A percentile compares a stretch with the other conserved stretches of the same genome.
phyloP scores from a whole-genome alignment of 1,284 basidiomycete genomes.

The Marasmius fiardii region DNA sequence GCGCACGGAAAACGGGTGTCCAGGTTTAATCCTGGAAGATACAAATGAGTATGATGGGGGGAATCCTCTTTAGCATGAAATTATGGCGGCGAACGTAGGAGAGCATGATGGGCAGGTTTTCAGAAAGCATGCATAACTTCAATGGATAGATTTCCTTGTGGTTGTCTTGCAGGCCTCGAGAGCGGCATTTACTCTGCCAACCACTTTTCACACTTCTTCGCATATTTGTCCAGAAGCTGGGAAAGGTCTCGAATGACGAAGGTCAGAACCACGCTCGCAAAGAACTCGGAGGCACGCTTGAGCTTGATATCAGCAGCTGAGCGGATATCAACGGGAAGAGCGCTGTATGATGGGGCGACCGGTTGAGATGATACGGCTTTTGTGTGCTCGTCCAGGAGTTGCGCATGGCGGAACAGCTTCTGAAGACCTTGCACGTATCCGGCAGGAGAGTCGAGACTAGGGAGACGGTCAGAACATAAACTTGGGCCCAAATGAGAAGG shows the following conservation, averaged over 20 bases:
- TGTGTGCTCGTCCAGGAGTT: constrained; percentile 87
- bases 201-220: constrained; percentile 88
- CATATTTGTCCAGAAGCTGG: constrained; percentile 87
- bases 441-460: constrained; percentile 83
- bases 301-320: constrained; percentile 71
- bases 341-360: constrained; percentile 66
- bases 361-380: constrained; percentile 65
- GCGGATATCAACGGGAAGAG: constrained; percentile 64
- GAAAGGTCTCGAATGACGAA: constrained; percentile 88
- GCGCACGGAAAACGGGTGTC: neutral
- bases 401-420: constrained; percentile 71
- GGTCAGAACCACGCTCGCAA: constrained; percentile 84
- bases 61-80: neutral
- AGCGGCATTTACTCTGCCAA: constrained; percentile 59
- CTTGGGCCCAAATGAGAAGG: constrained; percentile 12
- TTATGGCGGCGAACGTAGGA: no score
- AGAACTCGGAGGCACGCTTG: constrained; percentile 84
- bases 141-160: neutral
- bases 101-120: no score
- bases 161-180: neutral
- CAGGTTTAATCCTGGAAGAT: no score
- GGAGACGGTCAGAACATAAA: constrained; percentile 14
- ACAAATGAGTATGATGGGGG: neutral
- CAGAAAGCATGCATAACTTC: neutral
- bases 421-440: constrained; percentile 81